Evolutionary conservation across 306 rosid genomes (phyloP), one percentile per base, ranked within the genome.

Genomic region (Nissolia schottii): DNA sequence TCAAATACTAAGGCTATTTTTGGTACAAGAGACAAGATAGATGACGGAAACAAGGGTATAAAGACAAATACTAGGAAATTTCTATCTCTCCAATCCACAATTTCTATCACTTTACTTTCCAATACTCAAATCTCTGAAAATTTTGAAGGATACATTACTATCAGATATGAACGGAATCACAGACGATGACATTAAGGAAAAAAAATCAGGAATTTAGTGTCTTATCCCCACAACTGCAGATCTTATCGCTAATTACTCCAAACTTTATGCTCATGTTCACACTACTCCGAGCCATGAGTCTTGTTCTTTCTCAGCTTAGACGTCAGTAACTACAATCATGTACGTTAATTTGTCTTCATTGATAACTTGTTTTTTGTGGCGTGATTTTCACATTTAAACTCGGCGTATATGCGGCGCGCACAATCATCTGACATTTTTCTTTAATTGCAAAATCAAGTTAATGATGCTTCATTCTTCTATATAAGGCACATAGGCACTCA

Each of bases 401-500:
- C 9, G 25, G 19, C 50, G 50, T 43, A 0, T 43, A 0, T n/a
- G n/a, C 11, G 15, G 14, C 4, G 13, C 48, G 23, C 40, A 12
- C 41, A 54, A 54, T 41, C 23, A 54, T 41, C 23, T 32, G 7
- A 35, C n/a, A 28, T 22, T 70, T 7, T 16, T 9, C 25, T 37
- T 16, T n/a, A 45, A 28, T 37, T 12, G 29, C 31, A 32, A n/a
- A 69, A 25, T 22, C 14, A 24, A 6, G 45, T n/a, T n/a, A 18
- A 10, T 3, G 7, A 5, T 29, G 66, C 48, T 29, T 56, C 20
- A 54, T 10, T 10, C 23, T 20, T 23, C 46, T 70, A 77, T 72
- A 41, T 64, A 80, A 77, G 79, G 46, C 64, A 73, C 31, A 40
- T 0, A 67, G 3, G 46, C 20, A 55, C 14, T 64, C 49, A 48